Conservation (phyloP, 108 stramenopile species). For the Bacterosira constricta region DNA sequence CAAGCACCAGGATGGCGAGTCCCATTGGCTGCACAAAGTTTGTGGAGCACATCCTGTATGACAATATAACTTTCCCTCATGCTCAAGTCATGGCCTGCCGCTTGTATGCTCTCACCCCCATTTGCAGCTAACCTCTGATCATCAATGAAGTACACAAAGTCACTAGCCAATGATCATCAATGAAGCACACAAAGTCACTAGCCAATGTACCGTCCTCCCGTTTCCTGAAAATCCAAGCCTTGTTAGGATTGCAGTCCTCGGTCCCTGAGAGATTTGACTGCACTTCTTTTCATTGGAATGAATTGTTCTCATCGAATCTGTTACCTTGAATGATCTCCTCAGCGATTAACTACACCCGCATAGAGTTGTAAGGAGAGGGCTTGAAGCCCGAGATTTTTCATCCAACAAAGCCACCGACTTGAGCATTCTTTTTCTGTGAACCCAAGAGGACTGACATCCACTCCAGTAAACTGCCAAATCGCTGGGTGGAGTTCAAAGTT, state of each 20-base stretch:
- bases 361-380: conserved; percentile 27
- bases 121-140: conserved; percentile 33
- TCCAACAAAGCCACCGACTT: conserved; percentile 36
- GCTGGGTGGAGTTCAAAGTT: too few relatives aligned
- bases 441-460: conserved; percentile 32
- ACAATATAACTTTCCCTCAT: conserved; percentile 40
- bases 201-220: conserved; percentile 42
- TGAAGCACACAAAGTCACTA: conserved; percentile 37
- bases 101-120: background rate
- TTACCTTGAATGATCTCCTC: conserved; percentile 36
- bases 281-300: conserved; percentile 43
- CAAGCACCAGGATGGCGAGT: conserved; percentile 48
- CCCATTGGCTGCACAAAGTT: conserved; percentile 5
- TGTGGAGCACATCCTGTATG: conserved; percentile 60
- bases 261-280: conserved; percentile 51
- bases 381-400: conserved; percentile 39
- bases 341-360: conserved; percentile 13
- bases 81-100: conserved; percentile 1
- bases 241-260: conserved; percentile 18
- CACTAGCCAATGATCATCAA: conserved; percentile 53
- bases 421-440: background rate
- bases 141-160: conserved; percentile 49
- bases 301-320: conserved; percentile 25
- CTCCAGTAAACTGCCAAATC: conserved; percentile 28
- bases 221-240: conserved; percentile 42